Evolutionary conservation across 2,329 filamentous ascomycete species (phyloP).

Genomic region (Gaeumannomyces tritici): DNA sequence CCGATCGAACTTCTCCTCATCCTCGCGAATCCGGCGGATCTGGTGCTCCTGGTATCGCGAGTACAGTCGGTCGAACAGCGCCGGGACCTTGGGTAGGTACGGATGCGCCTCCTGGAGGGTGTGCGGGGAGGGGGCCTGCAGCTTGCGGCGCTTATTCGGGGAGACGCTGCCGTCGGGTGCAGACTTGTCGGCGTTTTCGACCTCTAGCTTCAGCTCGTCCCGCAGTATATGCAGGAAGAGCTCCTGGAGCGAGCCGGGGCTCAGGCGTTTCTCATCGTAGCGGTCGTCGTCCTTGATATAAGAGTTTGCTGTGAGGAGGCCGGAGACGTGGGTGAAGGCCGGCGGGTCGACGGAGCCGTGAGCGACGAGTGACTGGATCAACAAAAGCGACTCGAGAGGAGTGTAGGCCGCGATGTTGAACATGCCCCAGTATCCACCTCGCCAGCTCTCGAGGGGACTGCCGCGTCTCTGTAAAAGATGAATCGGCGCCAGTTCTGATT

Average conservation of each 20-base stretch:
- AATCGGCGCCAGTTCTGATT: conserved; percentile 24
- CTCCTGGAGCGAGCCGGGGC: conserved; percentile 66
- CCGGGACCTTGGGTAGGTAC: conserved; percentile 58
- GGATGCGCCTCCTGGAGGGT: conserved; percentile 57
- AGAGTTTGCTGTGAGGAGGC: conserved; percentile 62
- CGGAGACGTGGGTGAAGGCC: conserved; percentile 25
- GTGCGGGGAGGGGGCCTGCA: conserved; percentile 52
- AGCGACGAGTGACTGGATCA: conserved; percentile 21
- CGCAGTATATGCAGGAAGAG: conserved; percentile 68
- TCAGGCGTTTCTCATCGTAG: conserved; percentile 67
- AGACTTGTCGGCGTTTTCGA: conserved; percentile 17
- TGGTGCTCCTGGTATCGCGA: conserved; percentile 61
- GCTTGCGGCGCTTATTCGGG: conserved; percentile 64
- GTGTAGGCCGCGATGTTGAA: conserved; percentile 20
- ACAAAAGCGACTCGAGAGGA: conserved; percentile 23
- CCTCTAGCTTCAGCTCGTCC: conserved; percentile 56
- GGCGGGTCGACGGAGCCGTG: conserved; percentile 17
- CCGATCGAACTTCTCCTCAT: conserved; percentile 58
- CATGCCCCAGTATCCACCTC: conserved; percentile 25
- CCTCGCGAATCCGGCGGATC: conserved; percentile 60
- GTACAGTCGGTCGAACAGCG: conserved; percentile 65
- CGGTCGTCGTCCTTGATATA: conserved; percentile 59
- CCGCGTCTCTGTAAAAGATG: conserved; percentile 22
- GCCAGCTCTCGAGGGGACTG: conserved; percentile 21
- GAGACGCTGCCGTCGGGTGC: conserved; percentile 36